phyloP scores from a whole-genome alignment of 2,329 filamentous ascomycete species.

The Trichocomaceae sp. region DNA sequence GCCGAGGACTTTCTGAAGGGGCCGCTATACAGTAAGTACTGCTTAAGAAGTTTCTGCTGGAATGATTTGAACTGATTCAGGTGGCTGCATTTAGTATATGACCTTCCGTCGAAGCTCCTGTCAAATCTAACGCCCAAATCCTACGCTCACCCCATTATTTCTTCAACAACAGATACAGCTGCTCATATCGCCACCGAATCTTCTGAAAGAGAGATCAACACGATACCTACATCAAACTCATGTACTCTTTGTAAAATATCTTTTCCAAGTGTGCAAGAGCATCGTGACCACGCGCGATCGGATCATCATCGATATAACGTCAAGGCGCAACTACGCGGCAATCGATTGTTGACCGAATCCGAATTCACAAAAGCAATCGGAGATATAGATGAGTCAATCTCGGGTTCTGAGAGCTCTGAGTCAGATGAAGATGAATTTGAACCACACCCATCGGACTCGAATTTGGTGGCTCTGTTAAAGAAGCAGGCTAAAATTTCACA shows the following conservation, averaged over 20 bases:
- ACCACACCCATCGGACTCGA: constrained; percentile 42
- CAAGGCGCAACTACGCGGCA: constrained; percentile 78
- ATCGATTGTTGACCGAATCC: constrained; percentile 62
- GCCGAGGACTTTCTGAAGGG: constrained; percentile 9
- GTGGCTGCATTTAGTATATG: constrained; percentile 56
- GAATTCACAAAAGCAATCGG: constrained; percentile 85
- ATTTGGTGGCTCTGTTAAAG: constrained; percentile 58
- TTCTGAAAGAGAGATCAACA: constrained; percentile 33
- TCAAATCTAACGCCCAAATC: constrained; percentile 57
- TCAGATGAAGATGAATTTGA: constrained; percentile 58
- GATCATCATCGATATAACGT: constrained; percentile 93
- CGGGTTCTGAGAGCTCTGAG: constrained; percentile 62
- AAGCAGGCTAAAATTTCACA: constrained; percentile 19
- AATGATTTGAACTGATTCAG: background rate
- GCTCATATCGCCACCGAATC: constrained; percentile 24
- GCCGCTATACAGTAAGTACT: constrained; percentile 12
- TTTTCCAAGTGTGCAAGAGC: constrained; percentile 69
- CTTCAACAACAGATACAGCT: constrained; percentile 19
- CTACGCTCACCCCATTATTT: constrained; percentile 29
- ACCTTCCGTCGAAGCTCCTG: constrained; percentile 69
- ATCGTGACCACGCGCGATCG: constrained; percentile 78
- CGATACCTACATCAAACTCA: constrained; percentile 54
- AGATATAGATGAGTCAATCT: constrained; percentile 88
- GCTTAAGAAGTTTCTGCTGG: background rate
- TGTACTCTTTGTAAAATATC: constrained; percentile 73